A percentile compares a stretch with the other conserved stretches of the same genome.
Conservation (phyloP, 1,139 yeast species). For the Geotrichum fermentans region DNA sequence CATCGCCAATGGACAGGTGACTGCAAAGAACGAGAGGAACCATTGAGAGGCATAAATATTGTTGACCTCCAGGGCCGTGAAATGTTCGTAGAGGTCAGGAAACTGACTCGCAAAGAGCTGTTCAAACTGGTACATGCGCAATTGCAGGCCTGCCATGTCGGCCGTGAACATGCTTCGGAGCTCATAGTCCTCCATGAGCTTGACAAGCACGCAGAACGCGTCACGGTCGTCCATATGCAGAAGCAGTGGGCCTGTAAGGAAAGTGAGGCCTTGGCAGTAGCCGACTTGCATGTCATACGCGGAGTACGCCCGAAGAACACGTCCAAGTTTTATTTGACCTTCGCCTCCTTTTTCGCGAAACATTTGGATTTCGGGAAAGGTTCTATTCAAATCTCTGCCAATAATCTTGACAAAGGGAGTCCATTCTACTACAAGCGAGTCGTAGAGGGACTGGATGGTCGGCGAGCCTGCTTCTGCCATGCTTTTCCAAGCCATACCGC, state of each 20-base stretch:
- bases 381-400: slow-evolving; percentile 56
- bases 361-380: slow-evolving; percentile 55
- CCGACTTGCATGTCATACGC: slow-evolving; percentile 67
- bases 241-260: slow-evolving; percentile 59
- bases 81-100: slow-evolving; percentile 46
- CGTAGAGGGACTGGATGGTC: slow-evolving; percentile 39
- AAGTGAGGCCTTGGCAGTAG: slow-evolving; percentile 66
- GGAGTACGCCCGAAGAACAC: slow-evolving; percentile 60
- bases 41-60: slow-evolving; percentile 48
- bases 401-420: slow-evolving; percentile 51
- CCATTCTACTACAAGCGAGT: slow-evolving; percentile 41
- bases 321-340: slow-evolving; percentile 47
- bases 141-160: slow-evolving; percentile 53
- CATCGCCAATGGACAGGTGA: slow-evolving; percentile 53
- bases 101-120: slow-evolving; percentile 43
- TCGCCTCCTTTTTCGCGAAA: slow-evolving; percentile 47
- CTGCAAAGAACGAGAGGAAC: slow-evolving; percentile 63
- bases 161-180: slow-evolving; percentile 55
- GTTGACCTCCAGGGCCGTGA: slow-evolving; percentile 37
- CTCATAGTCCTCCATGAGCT: slow-evolving; percentile 60
- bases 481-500: slow-evolving; percentile 40
- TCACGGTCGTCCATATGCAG: slow-evolving; percentile 48
- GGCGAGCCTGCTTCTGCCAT: slow-evolving; percentile 37
- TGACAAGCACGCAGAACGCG: slow-evolving; percentile 53
- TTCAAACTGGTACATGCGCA: slow-evolving; percentile 53